These are phyloP conservation scores for Lecanicillium sp. DNA, from an alignment of 2,329 filamentous ascomycete genomes.

Conservation along the genomic window DNA sequence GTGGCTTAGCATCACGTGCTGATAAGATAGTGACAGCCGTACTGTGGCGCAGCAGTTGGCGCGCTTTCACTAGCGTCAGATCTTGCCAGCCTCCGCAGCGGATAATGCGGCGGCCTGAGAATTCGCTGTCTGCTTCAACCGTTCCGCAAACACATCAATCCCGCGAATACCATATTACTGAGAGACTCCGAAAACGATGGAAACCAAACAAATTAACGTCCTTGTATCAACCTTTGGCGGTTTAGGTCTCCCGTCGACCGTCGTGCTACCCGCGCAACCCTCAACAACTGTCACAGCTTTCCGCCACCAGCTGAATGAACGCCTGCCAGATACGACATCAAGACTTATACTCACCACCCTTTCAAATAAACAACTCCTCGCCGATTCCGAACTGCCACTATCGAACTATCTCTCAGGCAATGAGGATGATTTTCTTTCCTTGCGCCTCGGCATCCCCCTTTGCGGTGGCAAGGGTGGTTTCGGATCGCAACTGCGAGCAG, in stretches of 20 bases:
- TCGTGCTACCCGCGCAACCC: constrained; percentile 66
- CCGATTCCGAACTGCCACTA: constrained; percentile 48
- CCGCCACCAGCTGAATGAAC: constrained; percentile 54
- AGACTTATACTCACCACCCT: constrained; percentile 76
- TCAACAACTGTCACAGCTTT: constrained; percentile 63
- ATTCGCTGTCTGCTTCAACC: not conserved
- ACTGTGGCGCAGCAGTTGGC: constrained; percentile 4
- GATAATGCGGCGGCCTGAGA: not conserved
- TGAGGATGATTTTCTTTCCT: constrained; percentile 66
- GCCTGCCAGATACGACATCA: constrained; percentile 49
- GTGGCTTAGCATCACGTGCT: constrained; percentile 28
- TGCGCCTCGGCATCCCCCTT: constrained; percentile 72
- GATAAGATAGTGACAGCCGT: constrained; percentile 18
- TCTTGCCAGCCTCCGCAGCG: not conserved
- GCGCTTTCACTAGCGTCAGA: not conserved
- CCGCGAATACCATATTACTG: not conserved
- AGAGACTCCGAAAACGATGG: constrained; percentile 37
- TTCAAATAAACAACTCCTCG: constrained; percentile 63
- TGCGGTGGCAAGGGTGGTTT: constrained; percentile 97
- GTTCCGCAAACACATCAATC: not conserved
- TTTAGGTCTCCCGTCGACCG: constrained; percentile 73
- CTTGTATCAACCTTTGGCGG: constrained; percentile 81
- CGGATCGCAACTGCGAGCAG: constrained; percentile 91
- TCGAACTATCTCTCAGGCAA: constrained; percentile 52
- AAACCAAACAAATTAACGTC: constrained; percentile 61